Evolutionary conservation across 2,329 filamentous ascomycete genomes (phyloP).

Genomic region (Nigrospora sphaerica): DNA sequence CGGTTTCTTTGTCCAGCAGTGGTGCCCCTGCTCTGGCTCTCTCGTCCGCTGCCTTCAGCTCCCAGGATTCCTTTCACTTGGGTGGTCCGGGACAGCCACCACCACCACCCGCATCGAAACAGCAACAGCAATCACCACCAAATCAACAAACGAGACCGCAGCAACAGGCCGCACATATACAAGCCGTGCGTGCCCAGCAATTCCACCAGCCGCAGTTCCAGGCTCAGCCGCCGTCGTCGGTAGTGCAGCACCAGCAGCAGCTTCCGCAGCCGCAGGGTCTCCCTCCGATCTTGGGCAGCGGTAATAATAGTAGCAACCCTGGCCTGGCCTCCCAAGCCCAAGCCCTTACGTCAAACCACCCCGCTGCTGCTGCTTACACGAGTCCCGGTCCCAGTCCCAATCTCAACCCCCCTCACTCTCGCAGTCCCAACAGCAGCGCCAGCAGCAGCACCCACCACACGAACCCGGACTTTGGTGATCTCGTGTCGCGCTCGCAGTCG

Average conservation of each 20-base stretch:
- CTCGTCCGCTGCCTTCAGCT: constrained; percentile 39
- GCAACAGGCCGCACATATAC: constrained; percentile 6
- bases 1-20: constrained; percentile 4
- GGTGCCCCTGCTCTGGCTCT: constrained; percentile 21
- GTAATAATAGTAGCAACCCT: constrained; percentile 2
- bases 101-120: constrained; percentile 16
- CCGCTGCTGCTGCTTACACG: constrained; percentile 21
- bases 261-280: constrained; percentile 1
- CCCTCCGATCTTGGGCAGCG: background rate
- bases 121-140: constrained; percentile 11
- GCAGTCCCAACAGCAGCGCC: constrained; percentile 13
- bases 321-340: background rate
- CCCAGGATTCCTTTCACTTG: constrained; percentile 38
- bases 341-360: constrained; percentile 10
- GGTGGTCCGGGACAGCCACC: constrained; percentile 7
- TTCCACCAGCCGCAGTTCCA: constrained; percentile 22
- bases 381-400: constrained; percentile 6
- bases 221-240: constrained; percentile 19
- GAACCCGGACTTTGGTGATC: constrained; percentile 37
- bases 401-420: constrained; percentile 1
- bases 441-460: constrained; percentile 25
- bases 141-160: constrained; percentile 15
- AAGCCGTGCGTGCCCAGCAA: constrained; percentile 14
- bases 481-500: constrained; percentile 44
- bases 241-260: constrained; percentile 13